Base-by-base conservation (phyloP, 495 filamentous ascomycete genomes). In the Emericellopsis terricola region DNA sequence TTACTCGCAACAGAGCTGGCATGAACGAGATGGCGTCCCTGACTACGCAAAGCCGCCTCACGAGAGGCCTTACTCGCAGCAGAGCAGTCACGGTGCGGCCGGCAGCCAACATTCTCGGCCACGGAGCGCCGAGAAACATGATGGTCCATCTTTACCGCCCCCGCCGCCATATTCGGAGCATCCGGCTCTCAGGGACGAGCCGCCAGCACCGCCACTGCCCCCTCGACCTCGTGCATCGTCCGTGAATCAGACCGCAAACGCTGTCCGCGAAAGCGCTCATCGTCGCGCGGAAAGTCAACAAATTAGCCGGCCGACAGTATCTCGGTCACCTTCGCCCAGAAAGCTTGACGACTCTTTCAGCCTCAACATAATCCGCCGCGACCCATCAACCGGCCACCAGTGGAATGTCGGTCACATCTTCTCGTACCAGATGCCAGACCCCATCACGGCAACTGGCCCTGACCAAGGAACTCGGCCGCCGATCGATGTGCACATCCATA, bases 301-400 rank as follows among this genome's bases (percentile, higher is more conserved):
- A n/a, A n/a, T n/a, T n/a, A n/a, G n/a, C n/a, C n/a, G n/a, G n/a
- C n/a, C n/a, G n/a, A n/a, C n/a, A n/a, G n/a, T n/a, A n/a, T n/a
- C n/a, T n/a, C 33, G 27, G 3, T 38, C 48, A 2, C 32, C 34
- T 3, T 49, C 50, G 3, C 37, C 40, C 14, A 34, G 31, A 8
- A 47, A 45, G 19, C 13, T 29, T 19, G 15, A 28, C 31, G 34
- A 43, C 10, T 49, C 59, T 0, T 73, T 64, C 31, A 71, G 73
- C n/a, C 67, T 94, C 19, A 92, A 80, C 0, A 56, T 97, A 9
- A 93, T 97, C 34, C 78, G 89, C 10, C 78, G 89, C 21, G 83
- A 94, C 53, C 78, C 83, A 2, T 60, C 69, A 1, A 76, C 76
- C 17, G 73, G 76, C 8, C 66, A 62, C 26, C 89, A 97, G 50